These are phyloP conservation scores for Apiospora malaysiana DNA, from an alignment of 2,329 filamentous ascomycete genomes.

Conservation along the genomic window DNA sequence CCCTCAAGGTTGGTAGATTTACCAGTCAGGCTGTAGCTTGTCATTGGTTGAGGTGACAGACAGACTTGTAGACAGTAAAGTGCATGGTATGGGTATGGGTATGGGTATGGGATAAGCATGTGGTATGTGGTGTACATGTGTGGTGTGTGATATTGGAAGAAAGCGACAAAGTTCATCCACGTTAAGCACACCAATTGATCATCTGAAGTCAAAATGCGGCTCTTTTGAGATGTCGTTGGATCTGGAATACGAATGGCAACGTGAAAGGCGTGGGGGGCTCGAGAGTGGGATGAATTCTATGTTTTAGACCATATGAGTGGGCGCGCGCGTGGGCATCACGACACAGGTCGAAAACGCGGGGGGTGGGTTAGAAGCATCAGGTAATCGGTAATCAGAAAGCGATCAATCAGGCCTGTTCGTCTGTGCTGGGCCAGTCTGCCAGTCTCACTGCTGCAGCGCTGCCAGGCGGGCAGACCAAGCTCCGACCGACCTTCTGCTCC, in stretches of 20 bases:
- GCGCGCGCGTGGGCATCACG: constrained; percentile 3
- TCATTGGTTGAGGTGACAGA: not conserved
- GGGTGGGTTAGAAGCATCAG: not conserved
- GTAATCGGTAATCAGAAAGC: not conserved
- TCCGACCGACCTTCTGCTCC: not conserved
- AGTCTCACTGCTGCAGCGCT: not conserved
- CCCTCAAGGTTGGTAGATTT: not conserved
- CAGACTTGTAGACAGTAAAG: not conserved
- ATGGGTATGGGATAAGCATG: not conserved
- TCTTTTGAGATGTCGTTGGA: constrained; percentile 17
- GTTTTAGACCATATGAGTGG: constrained; percentile 8
- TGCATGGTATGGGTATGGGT: too few species aligned
- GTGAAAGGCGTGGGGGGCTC: constrained; percentile 14
- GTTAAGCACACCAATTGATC: not conserved
- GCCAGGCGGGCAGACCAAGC: not conserved
- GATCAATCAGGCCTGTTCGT: too few species aligned
- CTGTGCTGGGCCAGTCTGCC: too few species aligned
- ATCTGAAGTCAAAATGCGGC: constrained; percentile 17
- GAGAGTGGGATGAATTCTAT: constrained; percentile 15
- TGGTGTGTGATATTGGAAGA: not conserved
- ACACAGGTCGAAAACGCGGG: constrained; percentile 8
- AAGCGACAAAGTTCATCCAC: not conserved
- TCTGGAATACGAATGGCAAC: constrained; percentile 3
- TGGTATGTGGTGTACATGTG: not conserved
- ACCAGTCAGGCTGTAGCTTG: not conserved